These are phyloP conservation scores for Leccinum huronense DNA, from an alignment of 1,284 basidiomycete species.

Conservation along the genomic window DNA sequence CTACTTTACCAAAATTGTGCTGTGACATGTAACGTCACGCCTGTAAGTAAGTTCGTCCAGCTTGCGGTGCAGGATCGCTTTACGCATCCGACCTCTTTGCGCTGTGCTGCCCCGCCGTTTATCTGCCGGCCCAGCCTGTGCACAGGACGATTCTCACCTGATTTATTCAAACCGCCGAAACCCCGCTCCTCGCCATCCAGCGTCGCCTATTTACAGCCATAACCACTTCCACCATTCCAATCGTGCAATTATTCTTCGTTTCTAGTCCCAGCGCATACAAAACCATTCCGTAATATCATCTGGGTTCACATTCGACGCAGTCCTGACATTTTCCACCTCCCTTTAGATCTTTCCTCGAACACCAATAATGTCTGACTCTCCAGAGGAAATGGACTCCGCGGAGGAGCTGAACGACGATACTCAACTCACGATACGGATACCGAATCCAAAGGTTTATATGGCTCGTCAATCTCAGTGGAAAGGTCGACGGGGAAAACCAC, in stretches of 20 bases:
- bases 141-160: constrained; percentile 12
- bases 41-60: constrained; percentile 38
- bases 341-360: constrained; percentile 14
- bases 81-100: constrained; percentile 30
- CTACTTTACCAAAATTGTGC: constrained; percentile 34
- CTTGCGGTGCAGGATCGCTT: constrained; percentile 31
- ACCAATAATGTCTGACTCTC: constrained; percentile 36
- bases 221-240: constrained; percentile 13
- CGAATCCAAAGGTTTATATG: constrained; percentile 54
- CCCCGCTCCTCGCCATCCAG: constrained; percentile 11
- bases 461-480: constrained; percentile 68
- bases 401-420: constrained; percentile 53
- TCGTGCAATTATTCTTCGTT: constrained; percentile 15
- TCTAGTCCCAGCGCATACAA: constrained; percentile 7
- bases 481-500: constrained; percentile 65
- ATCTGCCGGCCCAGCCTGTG: constrained; percentile 10
- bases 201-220: constrained; percentile 15
- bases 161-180: constrained; percentile 19
- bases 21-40: constrained; percentile 39
- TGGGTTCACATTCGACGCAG: constrained; percentile 6
- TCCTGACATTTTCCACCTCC: constrained; percentile 26
- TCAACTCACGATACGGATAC: constrained; percentile 63
- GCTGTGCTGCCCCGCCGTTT: constrained; percentile 13
- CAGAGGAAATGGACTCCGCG: constrained; percentile 45
- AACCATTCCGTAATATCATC: constrained; percentile 12